phyloP scores from a whole-genome alignment of 2,329 filamentous ascomycete species.

The Elsinoe batatas region DNA sequence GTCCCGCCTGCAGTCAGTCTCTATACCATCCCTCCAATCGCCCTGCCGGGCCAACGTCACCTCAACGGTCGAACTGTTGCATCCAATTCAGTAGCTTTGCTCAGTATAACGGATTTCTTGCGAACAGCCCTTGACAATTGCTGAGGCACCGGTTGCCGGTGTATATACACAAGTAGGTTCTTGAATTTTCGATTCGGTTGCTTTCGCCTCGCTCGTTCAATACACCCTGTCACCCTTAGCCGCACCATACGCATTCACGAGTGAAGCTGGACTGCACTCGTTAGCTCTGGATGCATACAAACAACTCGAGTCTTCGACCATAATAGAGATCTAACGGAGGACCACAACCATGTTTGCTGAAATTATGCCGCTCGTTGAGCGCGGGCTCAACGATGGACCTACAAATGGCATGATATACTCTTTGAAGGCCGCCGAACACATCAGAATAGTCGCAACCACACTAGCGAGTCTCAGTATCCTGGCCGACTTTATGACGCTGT shows the following conservation, averaged over 20 bases:
- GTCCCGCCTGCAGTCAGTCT: not conserved
- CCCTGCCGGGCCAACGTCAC: constrained; percentile 10
- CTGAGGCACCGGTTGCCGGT: not conserved
- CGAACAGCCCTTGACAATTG: constrained; percentile 8
- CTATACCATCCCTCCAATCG: not conserved
- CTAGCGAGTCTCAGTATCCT: constrained; percentile 7
- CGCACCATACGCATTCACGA: not conserved
- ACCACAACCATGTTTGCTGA: not conserved
- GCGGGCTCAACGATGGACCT: constrained; percentile 1
- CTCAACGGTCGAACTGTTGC: constrained; percentile 7
- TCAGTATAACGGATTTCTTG: constrained; percentile 11
- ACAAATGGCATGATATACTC: constrained; percentile 7
- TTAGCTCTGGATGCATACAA: not conserved
- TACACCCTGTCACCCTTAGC: too few species aligned
- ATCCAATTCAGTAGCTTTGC: constrained; percentile 8
- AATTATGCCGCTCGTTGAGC: constrained; percentile 1
- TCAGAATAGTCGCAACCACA: constrained; percentile 5
- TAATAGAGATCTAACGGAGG: not conserved
- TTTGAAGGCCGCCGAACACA: not conserved
- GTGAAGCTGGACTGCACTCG: constrained; percentile 8
- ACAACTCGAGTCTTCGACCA: not conserved
- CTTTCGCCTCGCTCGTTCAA: not conserved
- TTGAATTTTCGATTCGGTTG: not conserved
- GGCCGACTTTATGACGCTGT: constrained; percentile 37
- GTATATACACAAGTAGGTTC: constrained; percentile 4